Conservation (phyloP, 1,139 yeast genomes). For the Diutina sp. region DNA sequence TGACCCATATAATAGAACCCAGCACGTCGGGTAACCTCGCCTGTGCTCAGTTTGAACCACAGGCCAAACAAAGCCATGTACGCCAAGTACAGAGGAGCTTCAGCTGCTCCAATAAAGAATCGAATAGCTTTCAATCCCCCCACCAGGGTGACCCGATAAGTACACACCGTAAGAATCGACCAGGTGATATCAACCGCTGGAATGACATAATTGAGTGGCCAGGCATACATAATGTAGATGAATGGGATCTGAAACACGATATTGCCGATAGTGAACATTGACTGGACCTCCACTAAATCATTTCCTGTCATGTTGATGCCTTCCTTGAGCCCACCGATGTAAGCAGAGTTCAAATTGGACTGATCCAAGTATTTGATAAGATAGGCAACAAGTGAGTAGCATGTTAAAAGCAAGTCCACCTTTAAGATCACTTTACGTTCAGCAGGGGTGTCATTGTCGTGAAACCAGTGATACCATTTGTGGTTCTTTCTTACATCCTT, state of each 20-base stretch:
- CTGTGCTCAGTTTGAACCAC: slow-evolving; percentile 4
- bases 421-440: slow-evolving; percentile 46
- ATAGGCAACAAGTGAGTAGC: slow-evolving; percentile 49
- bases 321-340: slow-evolving; percentile 51
- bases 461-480: slow-evolving; percentile 57
- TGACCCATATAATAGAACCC: slow-evolving; percentile 51
- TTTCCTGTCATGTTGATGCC: slow-evolving; percentile 51
- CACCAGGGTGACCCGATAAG: slow-evolving; percentile 32
- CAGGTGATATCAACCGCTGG: slow-evolving; percentile 52
- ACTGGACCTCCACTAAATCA: slow-evolving; percentile 50
- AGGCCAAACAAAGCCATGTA: slow-evolving; percentile 50
- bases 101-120: slow-evolving; percentile 50
- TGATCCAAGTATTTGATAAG: slow-evolving; percentile 64
- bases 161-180: slow-evolving; percentile 51
- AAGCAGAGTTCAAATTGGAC: slow-evolving; percentile 52
- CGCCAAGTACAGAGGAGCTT: slow-evolving; percentile 47
- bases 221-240: slow-evolving; percentile 27
- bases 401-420: slow-evolving; percentile 45
- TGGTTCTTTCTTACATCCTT: slow-evolving; percentile 20
- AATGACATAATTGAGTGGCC: slow-evolving; percentile 42
- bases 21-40: slow-evolving; percentile 38
- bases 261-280: slow-evolving; percentile 44
- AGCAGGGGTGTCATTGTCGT: slow-evolving; percentile 40
- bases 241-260: slow-evolving; percentile 43
- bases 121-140: slow-evolving; percentile 42